Base-by-base conservation (phyloP, 257 asterid genomes). In the Nicotiana attenuata region DNA sequence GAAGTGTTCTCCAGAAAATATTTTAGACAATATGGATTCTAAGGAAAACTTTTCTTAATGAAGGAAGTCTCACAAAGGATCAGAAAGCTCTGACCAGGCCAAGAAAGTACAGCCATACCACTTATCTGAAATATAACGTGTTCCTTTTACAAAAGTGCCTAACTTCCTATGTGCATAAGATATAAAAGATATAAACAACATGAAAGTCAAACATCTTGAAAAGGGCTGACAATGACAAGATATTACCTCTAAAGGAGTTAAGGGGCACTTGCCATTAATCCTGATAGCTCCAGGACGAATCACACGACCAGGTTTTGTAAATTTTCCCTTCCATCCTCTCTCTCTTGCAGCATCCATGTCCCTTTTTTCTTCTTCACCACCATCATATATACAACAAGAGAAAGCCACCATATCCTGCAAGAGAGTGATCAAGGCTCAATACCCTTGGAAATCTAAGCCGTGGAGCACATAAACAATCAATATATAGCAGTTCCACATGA, bases 321-420 rank as follows among this genome's bases (percentile, higher is more conserved):
- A 96, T 87, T 96, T 96, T 57, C 99, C 99, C 83, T 85, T 96
- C 99, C 99, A 96, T 65, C 99, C 98, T 87, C 93, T 91, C 89
- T 96, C 99, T 86, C 99, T 89, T 60, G 98, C 99, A 89, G 97
- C 97, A 90, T 93, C 97, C 99, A 96, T 96, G 86, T 94, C 97
- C 77, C 81, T 68, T 86, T 93, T 96, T 87, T 96, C 99, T 85
- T 86, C 85, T 33, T 85, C 85, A 29, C 98, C 98, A 17, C 99
- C 99, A 87, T 96, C 98, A 90, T 92, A 96, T 78, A 92, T 84
- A 89, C 99, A 96, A 86, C 99, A 96, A 53, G 99, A 96, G 88
- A 96, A 96, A 61, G 99, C 99, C 85, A 96, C 98, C 99, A 96
- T 96, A 86, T 96, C 99, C 99, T 96, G 87, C 84, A 86, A 35